Percentiles rank a stretch among this genome's conserved stretches.
Conservation (phyloP, 1,284 basidiomycete species). For the Earliella scabrosa region DNA sequence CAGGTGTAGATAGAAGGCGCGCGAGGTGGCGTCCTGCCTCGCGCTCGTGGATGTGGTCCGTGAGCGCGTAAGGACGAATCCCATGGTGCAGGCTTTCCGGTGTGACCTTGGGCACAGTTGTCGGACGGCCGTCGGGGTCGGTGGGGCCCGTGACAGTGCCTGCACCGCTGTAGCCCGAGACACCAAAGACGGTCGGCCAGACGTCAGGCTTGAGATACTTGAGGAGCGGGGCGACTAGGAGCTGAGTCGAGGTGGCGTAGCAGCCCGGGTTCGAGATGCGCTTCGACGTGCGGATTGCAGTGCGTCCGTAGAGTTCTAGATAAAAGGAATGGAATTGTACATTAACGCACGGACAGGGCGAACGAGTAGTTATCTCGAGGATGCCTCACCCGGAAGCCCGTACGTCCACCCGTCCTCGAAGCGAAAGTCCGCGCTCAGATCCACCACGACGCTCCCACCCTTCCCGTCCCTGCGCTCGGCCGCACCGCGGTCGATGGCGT, state of each 20-base stretch:
- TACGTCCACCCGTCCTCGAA: slow-evolving; percentile 97
- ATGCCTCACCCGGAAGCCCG: slow-evolving; percentile 94
- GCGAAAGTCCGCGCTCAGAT: slow-evolving; percentile 94
- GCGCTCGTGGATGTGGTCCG: slow-evolving; percentile 98
- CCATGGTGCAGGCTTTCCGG: slow-evolving; percentile 79
- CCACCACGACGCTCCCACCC: slow-evolving; percentile 77
- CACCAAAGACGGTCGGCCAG: slow-evolving; percentile 90
- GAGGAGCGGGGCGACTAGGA: slow-evolving; percentile 90
- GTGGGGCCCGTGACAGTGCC: slow-evolving; percentile 81
- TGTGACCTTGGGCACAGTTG: slow-evolving; percentile 84
- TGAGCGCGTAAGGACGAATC: slow-evolving; percentile 87
- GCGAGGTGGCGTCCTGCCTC: slow-evolving; percentile 89
- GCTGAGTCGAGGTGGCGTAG: slow-evolving; percentile 93
- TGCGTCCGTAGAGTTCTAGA: slow-evolving; percentile 89
- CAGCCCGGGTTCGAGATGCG: slow-evolving; percentile 97
- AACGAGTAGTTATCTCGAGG: slow-evolving; percentile 29
- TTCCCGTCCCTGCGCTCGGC: slow-evolving; percentile 55
- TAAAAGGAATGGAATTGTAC: slow-evolving; percentile 28
- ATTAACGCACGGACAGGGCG: slow-evolving; percentile 29
- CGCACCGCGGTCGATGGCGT: slow-evolving; percentile 85
- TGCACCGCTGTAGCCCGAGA: slow-evolving; percentile 95
- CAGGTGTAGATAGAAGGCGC: slow-evolving; percentile 47
- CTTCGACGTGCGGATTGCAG: slow-evolving; percentile 69
- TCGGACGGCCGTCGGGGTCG: slow-evolving; percentile 69
- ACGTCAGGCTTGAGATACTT: slow-evolving; percentile 65